Evolutionary conservation across 1,284 basidiomycete genomes (phyloP).

Genomic region (Quambalaria eucalypti): DNA sequence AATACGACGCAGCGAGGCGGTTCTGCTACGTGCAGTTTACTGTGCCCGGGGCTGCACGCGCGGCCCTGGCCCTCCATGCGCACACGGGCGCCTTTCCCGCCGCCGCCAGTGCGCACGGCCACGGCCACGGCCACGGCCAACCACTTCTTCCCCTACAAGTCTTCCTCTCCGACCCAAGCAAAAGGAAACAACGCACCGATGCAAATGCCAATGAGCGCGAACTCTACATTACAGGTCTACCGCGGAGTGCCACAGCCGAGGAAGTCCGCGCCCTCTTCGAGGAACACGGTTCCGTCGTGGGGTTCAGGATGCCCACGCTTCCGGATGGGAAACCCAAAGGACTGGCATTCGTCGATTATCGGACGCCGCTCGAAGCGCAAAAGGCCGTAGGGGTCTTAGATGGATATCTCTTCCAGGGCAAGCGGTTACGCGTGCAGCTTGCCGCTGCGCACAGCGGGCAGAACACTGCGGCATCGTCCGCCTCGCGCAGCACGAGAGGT

Average conservation of each 20-base stretch:
- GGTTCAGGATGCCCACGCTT: conserved; percentile 67
- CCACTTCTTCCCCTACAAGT: conserved; percentile 57
- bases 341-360: conserved; percentile 87
- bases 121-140: too few relatives aligned
- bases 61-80: conserved; percentile 68
- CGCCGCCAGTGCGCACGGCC: too few relatives aligned
- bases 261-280: conserved; percentile 70
- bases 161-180: conserved; percentile 77
- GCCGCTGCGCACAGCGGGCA: not conserved
- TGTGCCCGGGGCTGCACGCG: conserved; percentile 61
- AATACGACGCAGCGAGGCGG: conserved; percentile 76
- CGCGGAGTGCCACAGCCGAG: conserved; percentile 61
- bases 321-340: conserved; percentile 67
- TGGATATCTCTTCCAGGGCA: conserved; percentile 26
- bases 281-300: conserved; percentile 64
- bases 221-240: conserved; percentile 73
- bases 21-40: conserved; percentile 74
- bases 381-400: conserved; percentile 36
- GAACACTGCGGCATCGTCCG: too few relatives aligned
- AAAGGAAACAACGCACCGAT: conserved; percentile 78
- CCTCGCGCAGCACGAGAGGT: too few relatives aligned
- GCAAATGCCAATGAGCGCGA: conserved; percentile 68
- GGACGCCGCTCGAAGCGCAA: conserved; percentile 45
- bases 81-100: conserved; percentile 58
- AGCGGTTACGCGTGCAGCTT: conserved; percentile 22